Base-by-base conservation (phyloP, 495 filamentous ascomycete genomes). In the Thozetella sp. region DNA sequence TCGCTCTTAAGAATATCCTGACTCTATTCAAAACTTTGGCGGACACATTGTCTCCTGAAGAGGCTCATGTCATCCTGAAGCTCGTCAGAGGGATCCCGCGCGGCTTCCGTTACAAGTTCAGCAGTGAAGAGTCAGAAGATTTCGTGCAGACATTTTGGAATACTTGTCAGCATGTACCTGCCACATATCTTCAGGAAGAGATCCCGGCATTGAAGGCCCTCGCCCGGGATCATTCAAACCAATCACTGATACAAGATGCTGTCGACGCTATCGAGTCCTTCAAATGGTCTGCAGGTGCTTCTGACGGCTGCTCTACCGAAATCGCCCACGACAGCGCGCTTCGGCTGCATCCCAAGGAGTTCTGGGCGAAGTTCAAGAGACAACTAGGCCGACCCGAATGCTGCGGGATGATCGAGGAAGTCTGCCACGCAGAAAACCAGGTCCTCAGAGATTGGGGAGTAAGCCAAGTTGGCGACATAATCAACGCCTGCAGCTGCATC, bases 1-100 rank as follows among this genome's bases (percentile, higher is more conserved):
- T 94, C 66, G 96, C 96, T 0, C 75, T 99, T 11, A 99, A 98
- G 71, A 97, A 92, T 65, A 94, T 96, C 51, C 93, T 99, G 73
- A 97, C 96, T 65, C 92, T 96, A 67, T 78, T 99, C 40, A 92
- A 93, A 73, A 87, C 89, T 25, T 97, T 92, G 77, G 98, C 98
- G 71, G 67, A 72, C 6, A 37, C 15, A 15, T 37, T 37, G 1
- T 65, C 69, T 0, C 84, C 92, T 0, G 83, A 83, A 20, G 87
- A 94, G 24, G 93, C 97, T 61, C 76, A 86, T 2, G 81, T 79
- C 24, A 92, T 62, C 91, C 91, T 4, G 93, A 95, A 3, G 75
- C 87, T 23, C 96, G 97, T 63, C 98, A 96, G 95, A 82, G 88
- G 34, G 95, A 99, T 61, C 92, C 97, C 1, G 94, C 93, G 1